Evolutionary conservation across 768 basidiomycete species (phyloP).

Genomic region (Daedalea quercina): DNA sequence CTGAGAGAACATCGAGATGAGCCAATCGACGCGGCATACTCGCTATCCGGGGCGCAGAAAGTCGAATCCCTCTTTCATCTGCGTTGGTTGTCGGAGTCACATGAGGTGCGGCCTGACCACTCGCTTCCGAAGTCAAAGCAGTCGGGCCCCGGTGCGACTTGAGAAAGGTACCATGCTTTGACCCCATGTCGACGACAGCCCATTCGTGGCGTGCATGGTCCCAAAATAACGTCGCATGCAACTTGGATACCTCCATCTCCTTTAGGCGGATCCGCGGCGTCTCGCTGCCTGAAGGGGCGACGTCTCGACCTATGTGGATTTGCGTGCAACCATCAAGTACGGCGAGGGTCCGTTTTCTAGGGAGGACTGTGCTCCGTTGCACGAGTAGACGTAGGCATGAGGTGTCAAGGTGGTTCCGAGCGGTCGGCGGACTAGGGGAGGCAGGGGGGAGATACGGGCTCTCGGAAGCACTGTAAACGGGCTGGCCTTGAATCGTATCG

Average conservation of each 20-base stretch:
- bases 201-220: slow-evolving; percentile 52
- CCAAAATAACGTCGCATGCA: slow-evolving; percentile 74
- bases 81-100: neutral
- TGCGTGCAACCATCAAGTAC: slow-evolving; percentile 59
- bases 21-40: slow-evolving; percentile 58
- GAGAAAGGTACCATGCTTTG: slow-evolving; percentile 77
- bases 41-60: slow-evolving; percentile 60
- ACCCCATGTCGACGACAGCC: slow-evolving; percentile 81
- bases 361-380: slow-evolving; percentile 36
- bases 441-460: neutral
- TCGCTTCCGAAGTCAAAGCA: slow-evolving; percentile 14
- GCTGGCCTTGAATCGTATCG: neutral
- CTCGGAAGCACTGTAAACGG: neutral
- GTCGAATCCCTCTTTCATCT: slow-evolving; percentile 32
- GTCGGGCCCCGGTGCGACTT: slow-evolving; percentile 15
- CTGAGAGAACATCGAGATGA: slow-evolving; percentile 58
- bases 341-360: slow-evolving; percentile 44
- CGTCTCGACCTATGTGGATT: slow-evolving; percentile 71
- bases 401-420: slow-evolving; percentile 1
- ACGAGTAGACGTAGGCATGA: slow-evolving; percentile 34
- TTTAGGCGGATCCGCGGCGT: slow-evolving; percentile 67
- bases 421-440: neutral
- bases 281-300: slow-evolving; percentile 39
- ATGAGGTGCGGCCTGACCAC: neutral
- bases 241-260: slow-evolving; percentile 80